Evolutionary conservation across 768 basidiomycete species (phyloP).

Genomic region (Boletus bicolor): DNA sequence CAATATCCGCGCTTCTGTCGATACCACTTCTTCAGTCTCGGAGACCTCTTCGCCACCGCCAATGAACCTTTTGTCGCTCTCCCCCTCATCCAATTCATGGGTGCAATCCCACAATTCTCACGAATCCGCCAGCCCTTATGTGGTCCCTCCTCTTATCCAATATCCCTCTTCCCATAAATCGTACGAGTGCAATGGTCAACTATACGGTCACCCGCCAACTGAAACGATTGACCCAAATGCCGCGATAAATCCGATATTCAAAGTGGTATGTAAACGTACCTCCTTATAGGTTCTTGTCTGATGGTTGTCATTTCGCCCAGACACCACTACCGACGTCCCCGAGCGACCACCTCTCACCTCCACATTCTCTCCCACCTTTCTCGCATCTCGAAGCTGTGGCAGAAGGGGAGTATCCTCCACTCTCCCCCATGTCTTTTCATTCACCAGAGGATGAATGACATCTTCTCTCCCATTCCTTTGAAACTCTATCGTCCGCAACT

Average conservation of each 20-base stretch:
- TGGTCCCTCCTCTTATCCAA: constrained; percentile 36
- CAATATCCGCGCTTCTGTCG: constrained; percentile 65
- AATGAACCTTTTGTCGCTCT: constrained; percentile 69
- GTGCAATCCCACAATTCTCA: constrained; percentile 44
- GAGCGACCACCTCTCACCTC: constrained; percentile 36
- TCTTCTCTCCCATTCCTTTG: constrained; percentile 18
- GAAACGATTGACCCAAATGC: constrained; percentile 61
- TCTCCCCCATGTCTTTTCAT: constrained; percentile 73
- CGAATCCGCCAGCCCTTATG: constrained; percentile 37
- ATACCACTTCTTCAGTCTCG: constrained; percentile 51
- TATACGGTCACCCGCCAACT: constrained; percentile 57
- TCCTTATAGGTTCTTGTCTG: neutral
- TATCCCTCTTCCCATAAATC: constrained; percentile 40
- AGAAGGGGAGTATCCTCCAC: constrained; percentile 68
- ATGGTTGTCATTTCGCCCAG: constrained; percentile 30
- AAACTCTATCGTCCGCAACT: constrained; percentile 17
- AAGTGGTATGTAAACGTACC: constrained; percentile 64
- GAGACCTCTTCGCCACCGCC: constrained; percentile 75
- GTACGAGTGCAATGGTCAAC: constrained; percentile 51
- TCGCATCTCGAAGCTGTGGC: constrained; percentile 82
- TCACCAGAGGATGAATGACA: constrained; percentile 45
- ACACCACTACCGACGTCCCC: constrained; percentile 51
- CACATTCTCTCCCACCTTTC: constrained; percentile 68
- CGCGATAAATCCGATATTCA: constrained; percentile 83
- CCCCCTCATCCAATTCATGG: constrained; percentile 61